These are phyloP conservation scores for Clarireedia hainanense DNA, from an alignment of 2,329 filamentous ascomycete species.

Conservation along the genomic window DNA sequence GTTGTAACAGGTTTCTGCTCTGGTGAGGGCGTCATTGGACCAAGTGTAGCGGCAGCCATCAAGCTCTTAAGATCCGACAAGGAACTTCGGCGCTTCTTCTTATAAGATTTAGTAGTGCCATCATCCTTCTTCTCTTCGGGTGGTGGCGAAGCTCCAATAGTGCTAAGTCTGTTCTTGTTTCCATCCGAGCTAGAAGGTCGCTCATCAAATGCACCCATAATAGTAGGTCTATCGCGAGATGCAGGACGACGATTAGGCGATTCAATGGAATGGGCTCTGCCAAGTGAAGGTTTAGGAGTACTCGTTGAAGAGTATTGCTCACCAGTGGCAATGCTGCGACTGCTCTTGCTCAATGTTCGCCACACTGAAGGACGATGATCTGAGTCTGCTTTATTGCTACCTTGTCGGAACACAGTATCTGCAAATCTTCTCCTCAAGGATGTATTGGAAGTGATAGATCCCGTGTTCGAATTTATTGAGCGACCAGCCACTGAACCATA, in stretches of 20 bases:
- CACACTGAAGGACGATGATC: slow-evolving; percentile 72
- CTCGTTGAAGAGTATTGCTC: slow-evolving; percentile 45
- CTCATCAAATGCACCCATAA: slow-evolving; percentile 57
- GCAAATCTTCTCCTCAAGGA: slow-evolving; percentile 82
- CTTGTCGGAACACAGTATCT: slow-evolving; percentile 66
- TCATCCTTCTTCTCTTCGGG: slow-evolving; percentile 37
- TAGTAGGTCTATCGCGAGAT: slow-evolving; percentile 52
- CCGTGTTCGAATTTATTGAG: slow-evolving; percentile 36
- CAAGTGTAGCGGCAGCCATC: slow-evolving; percentile 53
- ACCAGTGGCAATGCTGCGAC: slow-evolving; percentile 50
- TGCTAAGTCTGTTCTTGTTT: slow-evolving; percentile 20
- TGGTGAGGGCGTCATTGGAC: slow-evolving; percentile 31
- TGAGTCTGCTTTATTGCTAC: slow-evolving; percentile 62
- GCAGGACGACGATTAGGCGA: slow-evolving; percentile 46
- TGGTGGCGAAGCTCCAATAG: slow-evolving; percentile 28
- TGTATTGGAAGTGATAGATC: slow-evolving; percentile 75
- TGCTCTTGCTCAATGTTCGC: slow-evolving; percentile 80
- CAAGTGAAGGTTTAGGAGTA: slow-evolving; percentile 58
- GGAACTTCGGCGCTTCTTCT: slow-evolving; percentile 83
- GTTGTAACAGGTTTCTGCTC: not conserved
- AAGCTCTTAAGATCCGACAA: slow-evolving; percentile 74
- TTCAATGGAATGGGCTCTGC: slow-evolving; percentile 73
- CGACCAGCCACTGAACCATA: slow-evolving; percentile 25
- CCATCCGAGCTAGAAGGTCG: slow-evolving; percentile 44
- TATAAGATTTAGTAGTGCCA: slow-evolving; percentile 35